phyloP scores from a whole-genome alignment of 257 asterid genomes.

The Ophiorrhiza pumila region DNA sequence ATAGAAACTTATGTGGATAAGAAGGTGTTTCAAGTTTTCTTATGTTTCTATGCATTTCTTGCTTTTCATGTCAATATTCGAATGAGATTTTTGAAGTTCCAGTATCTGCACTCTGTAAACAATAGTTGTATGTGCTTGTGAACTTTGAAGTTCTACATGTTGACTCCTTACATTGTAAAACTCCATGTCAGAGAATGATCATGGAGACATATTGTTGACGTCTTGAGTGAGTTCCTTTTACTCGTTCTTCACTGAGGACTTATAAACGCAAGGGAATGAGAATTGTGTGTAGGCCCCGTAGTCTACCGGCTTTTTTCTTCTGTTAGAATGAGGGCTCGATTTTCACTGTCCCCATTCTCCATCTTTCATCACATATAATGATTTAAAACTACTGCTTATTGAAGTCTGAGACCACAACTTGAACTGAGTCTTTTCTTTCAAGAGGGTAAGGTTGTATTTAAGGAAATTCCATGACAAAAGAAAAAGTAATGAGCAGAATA shows the following conservation, averaged over 20 bases:
- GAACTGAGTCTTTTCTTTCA: neutral
- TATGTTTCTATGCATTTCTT: neutral
- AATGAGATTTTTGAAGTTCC: neutral
- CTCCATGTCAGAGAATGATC: too few species aligned
- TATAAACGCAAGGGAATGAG: too few species aligned
- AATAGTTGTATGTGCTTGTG: neutral
- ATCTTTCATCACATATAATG: neutral
- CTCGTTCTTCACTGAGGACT: too few species aligned
- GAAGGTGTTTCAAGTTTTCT: neutral
- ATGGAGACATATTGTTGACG: too few species aligned
- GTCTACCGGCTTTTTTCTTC: neutral
- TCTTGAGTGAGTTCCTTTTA: too few species aligned
- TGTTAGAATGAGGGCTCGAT: neutral
- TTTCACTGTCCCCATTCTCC: neutral
- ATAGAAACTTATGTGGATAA: neutral
- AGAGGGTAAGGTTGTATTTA: neutral
- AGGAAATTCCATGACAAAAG: neutral
- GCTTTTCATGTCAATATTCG: neutral
- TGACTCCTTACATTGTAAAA: neutral
- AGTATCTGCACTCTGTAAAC: neutral
- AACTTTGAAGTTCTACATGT: neutral
- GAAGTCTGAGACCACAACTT: neutral
- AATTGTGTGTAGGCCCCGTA: neutral
- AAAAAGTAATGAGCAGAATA: neutral
- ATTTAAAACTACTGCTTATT: neutral